Evolutionary conservation across 2,329 filamentous ascomycete genomes (phyloP), one percentile per base, ranked within the genome.

Genomic region (Xylaria sp.): DNA sequence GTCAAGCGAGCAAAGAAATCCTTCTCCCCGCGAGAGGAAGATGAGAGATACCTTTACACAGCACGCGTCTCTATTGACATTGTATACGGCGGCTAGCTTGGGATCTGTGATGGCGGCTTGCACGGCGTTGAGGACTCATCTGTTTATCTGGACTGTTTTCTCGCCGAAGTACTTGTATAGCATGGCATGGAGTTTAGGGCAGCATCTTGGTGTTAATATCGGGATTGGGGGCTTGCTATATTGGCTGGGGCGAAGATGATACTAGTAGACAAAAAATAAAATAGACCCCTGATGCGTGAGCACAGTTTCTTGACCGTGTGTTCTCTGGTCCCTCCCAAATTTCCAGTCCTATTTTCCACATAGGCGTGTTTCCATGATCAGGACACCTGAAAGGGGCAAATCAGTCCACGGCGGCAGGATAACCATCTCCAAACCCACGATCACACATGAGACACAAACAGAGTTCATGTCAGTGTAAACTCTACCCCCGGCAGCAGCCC

Each of bases 141-240:
- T 99, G 61, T 99, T 99, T 75, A 94, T 99, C 65, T 99, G 95
- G 95, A 98, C 94, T 0, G 95, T 99, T 11, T 99, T 99, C 77
- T 96, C 92, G 67, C 95, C 95, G 0, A 99, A 98, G 77, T 98
- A 94, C 76, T 79, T 99, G 68, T 99, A 96, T 75, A 91, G 88
- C 67, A 90, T 95, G 82, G 92, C 90, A 14, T 99, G 95, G 96
- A 88, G 86, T 65, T 73, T 94, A 47, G 91, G 87, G 7, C 92
- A 94, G 79, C 94, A 99, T 84, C 74, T 94, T 64, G 74, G 84
- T 38, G 81, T 94, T 45, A 93, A 94, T 75, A 70, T 94, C 35
- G 80, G 84, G 4, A 69, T 89, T 45, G 88, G 87, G 0, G 82
- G 87, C 31, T 56, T 85, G 38, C 69, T 91, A 49, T 88, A 84